phyloP scores from a whole-genome alignment of 2,329 filamentous ascomycete species.

The Tolypocladium amazonense region DNA sequence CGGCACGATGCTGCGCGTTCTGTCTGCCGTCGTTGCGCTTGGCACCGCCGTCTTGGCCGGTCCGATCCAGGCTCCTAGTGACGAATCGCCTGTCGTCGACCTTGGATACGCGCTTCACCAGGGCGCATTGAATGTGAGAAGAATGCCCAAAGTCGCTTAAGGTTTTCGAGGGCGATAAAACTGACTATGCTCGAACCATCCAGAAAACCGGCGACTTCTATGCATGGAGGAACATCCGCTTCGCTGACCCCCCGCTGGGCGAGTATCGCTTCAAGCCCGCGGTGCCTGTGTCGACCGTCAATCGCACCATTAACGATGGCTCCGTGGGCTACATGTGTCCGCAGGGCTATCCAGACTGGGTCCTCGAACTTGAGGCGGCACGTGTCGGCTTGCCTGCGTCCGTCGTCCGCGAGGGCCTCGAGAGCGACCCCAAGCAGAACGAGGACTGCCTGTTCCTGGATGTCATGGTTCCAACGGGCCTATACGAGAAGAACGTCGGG shows the following conservation, averaged over 20 bases:
- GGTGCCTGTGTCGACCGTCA: conserved; percentile 10
- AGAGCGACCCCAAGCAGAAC: conserved; percentile 2
- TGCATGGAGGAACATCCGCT: conserved; percentile 25
- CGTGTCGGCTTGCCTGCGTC: not conserved
- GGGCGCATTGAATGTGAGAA: conserved; percentile 2
- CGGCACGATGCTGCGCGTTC: not conserved
- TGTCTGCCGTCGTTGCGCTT: not conserved
- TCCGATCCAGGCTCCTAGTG: not conserved
- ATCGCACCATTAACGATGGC: conserved; percentile 18
- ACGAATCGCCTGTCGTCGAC: conserved; percentile 2
- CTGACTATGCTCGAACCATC: not conserved
- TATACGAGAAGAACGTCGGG: conserved; percentile 14
- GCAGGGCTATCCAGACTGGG: conserved; percentile 12
- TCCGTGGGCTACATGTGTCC: conserved; percentile 9
- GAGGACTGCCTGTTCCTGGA: conserved; percentile 38
- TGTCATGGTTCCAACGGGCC: conserved; percentile 28
- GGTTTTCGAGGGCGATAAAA: not conserved
- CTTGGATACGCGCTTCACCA: conserved; percentile 6
- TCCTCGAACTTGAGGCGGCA: conserved; percentile 2
- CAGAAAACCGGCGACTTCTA: conserved; percentile 17
- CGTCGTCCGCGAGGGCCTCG: not conserved
- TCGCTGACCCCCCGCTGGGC: conserved; percentile 21
- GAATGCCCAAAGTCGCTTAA: not conserved
- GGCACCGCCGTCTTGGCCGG: not conserved
- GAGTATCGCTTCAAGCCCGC: conserved; percentile 20